Percentiles rank a stretch among this genome's conserved stretches.
Evolutionary conservation across 768 basidiomycete species (phyloP).

Genomic region (Boletellus sp.): DNA sequence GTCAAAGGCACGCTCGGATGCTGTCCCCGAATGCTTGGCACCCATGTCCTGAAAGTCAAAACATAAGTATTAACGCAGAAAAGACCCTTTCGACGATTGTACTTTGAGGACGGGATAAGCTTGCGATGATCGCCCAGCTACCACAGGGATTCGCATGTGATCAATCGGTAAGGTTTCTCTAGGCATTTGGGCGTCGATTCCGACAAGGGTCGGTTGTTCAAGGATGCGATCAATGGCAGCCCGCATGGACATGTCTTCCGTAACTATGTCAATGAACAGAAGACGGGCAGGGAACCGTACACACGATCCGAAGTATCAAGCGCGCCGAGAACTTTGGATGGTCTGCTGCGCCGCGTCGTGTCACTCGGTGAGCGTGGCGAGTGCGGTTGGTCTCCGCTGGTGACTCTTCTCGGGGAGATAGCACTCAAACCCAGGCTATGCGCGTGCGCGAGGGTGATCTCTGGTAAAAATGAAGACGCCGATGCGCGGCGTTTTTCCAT

Average conservation of each 20-base stretch:
- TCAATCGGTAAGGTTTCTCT: background rate
- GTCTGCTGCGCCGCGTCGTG: slow-evolving; percentile 4
- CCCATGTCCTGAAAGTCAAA: slow-evolving; percentile 5
- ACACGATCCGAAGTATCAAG: slow-evolving; percentile 28
- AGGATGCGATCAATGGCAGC: slow-evolving; percentile 31
- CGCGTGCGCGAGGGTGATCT: slow-evolving; percentile 28
- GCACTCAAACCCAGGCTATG: background rate
- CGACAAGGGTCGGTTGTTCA: slow-evolving; percentile 21
- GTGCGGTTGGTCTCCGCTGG: slow-evolving; percentile 6
- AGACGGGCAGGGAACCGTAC: slow-evolving; percentile 8
- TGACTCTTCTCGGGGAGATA: background rate
- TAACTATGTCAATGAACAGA: slow-evolving; percentile 3
- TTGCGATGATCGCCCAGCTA: background rate
- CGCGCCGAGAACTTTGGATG: slow-evolving; percentile 23
- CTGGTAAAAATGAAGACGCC: slow-evolving; percentile 12
- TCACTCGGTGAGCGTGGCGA: slow-evolving; percentile 3
- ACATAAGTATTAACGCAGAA: background rate
- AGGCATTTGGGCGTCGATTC: slow-evolving; percentile 7
- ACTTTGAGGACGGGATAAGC: slow-evolving; percentile 6
- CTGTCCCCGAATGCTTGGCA: background rate
- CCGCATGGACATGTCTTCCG: slow-evolving; percentile 26
- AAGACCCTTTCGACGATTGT: slow-evolving; percentile 1
- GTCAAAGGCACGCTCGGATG: background rate
- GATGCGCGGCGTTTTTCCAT: slow-evolving; percentile 7
- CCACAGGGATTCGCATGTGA: background rate